phyloP scores from a whole-genome alignment of 345 rosid genomes.

The Gossypium raimondii region DNA sequence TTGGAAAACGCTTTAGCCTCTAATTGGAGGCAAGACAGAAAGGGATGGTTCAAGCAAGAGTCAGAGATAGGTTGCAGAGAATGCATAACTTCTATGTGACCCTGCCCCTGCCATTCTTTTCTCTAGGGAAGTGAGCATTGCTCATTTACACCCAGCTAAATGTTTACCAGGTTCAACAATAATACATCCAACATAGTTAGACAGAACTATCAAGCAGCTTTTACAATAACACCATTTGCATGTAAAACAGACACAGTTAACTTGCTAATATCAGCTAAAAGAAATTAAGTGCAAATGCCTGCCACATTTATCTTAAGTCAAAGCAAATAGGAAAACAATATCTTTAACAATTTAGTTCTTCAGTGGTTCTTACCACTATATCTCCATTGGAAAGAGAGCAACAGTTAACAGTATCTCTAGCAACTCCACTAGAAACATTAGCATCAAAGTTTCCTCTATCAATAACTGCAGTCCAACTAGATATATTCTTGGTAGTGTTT shows the following conservation, averaged over 20 bases:
- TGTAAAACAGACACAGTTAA: slow-evolving; percentile 8
- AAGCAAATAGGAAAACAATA: background rate
- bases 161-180: background rate
- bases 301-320: background rate
- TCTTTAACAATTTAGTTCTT: slow-evolving; percentile 22
- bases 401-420: slow-evolving; percentile 67
- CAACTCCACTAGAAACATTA: slow-evolving; percentile 75
- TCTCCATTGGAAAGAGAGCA: slow-evolving; percentile 87
- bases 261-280: background rate
- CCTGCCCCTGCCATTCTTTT: background rate
- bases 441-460: slow-evolving; percentile 80
- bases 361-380: slow-evolving; percentile 71
- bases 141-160: background rate
- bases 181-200: slow-evolving; percentile 8
- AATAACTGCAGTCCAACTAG: slow-evolving; percentile 53
- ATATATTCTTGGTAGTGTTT: slow-evolving; percentile 26
- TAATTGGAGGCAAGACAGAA: slow-evolving; percentile 1
- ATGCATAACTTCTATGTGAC: background rate
- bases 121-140: background rate
- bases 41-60: background rate
- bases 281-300: background rate
- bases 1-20: background rate
- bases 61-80: background rate
- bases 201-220: slow-evolving; percentile 11
- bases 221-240: background rate